Conservation (phyloP, 1,284 basidiomycete genomes). For the Cryptococcus deneoformans region DNA sequence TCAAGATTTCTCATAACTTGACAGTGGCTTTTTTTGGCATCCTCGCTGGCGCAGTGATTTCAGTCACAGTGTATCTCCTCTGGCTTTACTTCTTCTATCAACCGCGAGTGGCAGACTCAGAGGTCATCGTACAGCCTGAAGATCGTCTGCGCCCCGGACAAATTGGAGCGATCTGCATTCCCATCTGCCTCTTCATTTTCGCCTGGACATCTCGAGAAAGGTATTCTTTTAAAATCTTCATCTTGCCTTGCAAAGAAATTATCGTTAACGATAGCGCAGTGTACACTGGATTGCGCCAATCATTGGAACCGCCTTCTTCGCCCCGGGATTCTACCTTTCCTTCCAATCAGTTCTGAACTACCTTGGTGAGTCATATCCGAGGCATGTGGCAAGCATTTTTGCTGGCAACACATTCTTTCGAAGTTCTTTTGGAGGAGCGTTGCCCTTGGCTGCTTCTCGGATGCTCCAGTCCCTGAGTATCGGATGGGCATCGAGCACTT, state of each 20-base stretch:
- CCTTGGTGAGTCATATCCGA: neutral
- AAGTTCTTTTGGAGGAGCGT: neutral
- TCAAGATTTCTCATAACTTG: too few species aligned
- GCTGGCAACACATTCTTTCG: neutral
- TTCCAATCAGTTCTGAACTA: neutral
- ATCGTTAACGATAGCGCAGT: neutral
- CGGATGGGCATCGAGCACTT: neutral
- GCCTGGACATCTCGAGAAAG: neutral
- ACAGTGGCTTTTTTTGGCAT: neutral
- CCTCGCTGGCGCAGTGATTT: neutral
- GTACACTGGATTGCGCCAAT: neutral
- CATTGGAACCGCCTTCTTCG: neutral
- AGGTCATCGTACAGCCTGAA: neutral
- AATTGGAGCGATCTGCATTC: neutral
- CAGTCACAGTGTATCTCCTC: neutral
- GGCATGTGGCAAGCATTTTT: neutral
- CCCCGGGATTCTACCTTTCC: neutral
- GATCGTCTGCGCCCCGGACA: neutral
- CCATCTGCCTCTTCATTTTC: neutral
- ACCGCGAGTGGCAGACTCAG: neutral
- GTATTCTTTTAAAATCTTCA: neutral
- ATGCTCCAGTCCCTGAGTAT: neutral
- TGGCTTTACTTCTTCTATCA: neutral
- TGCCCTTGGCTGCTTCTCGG: neutral
- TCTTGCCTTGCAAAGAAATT: neutral